Conservation (phyloP, 2,329 filamentous ascomycete species). For the Fusarium sp. region DNA sequence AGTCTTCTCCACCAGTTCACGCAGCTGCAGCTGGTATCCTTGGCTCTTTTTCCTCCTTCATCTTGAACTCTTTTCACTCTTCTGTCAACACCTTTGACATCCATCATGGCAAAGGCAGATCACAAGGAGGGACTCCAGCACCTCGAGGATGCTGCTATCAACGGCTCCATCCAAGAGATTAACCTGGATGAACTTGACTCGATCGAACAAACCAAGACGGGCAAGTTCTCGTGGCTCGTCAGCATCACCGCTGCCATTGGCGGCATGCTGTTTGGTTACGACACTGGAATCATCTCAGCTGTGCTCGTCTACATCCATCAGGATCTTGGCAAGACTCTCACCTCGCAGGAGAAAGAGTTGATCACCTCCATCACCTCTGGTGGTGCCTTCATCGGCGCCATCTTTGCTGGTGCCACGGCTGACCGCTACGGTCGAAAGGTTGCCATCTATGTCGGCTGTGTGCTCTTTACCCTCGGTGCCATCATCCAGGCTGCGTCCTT, state of each 20-base stretch:
- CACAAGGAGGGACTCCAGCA: constrained; percentile 36
- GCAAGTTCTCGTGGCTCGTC: constrained; percentile 43
- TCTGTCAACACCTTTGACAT: neutral
- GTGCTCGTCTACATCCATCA: constrained; percentile 44
- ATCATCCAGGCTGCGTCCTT: constrained; percentile 45
- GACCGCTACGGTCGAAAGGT: constrained; percentile 44
- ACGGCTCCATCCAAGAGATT: constrained; percentile 27
- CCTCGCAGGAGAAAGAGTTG: constrained; percentile 60
- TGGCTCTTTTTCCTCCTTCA: constrained; percentile 1
- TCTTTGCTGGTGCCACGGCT: constrained; percentile 43
- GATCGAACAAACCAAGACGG: constrained; percentile 41
- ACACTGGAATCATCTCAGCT: constrained; percentile 54
- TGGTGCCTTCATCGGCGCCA: constrained; percentile 44
- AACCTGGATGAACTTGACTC: constrained; percentile 41
- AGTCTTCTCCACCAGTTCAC: neutral
- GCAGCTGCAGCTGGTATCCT: neutral
- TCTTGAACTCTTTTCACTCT: neutral
- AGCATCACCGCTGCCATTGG: constrained; percentile 49
- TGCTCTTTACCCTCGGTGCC: constrained; percentile 42
- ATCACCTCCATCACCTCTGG: constrained; percentile 64
- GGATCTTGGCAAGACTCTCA: constrained; percentile 53
- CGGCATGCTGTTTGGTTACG: constrained; percentile 52
- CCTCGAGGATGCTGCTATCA: constrained; percentile 30
- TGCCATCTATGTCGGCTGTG: constrained; percentile 44
- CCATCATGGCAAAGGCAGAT: constrained; percentile 36